These are phyloP conservation scores for Kalanchoe fedtschenkoi DNA, from an alignment of 164 flowering plant species.

Conservation along the genomic window DNA sequence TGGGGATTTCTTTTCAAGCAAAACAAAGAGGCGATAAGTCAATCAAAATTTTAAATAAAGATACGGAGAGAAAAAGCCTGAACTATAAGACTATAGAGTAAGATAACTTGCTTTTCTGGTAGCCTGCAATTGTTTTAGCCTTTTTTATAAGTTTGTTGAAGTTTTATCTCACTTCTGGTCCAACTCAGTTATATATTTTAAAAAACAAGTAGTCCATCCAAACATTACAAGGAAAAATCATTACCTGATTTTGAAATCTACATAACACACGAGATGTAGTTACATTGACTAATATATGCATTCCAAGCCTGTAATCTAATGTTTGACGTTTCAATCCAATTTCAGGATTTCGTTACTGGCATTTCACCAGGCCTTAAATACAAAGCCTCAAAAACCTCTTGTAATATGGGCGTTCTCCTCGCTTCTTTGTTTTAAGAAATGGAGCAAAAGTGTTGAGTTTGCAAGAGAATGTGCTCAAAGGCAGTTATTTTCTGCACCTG, in stretches of 20 bases:
- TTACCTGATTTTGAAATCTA: no score
- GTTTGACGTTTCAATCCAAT: not conserved
- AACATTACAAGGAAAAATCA: no score
- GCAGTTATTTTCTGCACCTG: conserved; percentile 35
- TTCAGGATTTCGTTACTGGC: conserved; percentile 73
- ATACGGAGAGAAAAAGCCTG: not conserved
- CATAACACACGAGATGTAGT: not conserved
- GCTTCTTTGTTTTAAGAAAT: conserved; percentile 49
- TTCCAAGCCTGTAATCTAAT: not conserved
- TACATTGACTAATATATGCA: not conserved
- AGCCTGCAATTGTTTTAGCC: not conserved
- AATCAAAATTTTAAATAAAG: not conserved
- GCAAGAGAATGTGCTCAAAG: conserved; percentile 42
- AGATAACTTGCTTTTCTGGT: not conserved
- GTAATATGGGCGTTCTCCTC: conserved; percentile 63
- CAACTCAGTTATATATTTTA: no score
- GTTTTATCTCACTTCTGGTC: not conserved
- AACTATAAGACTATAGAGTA: not conserved
- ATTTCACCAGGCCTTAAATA: conserved; percentile 71
- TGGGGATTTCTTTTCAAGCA: not conserved
- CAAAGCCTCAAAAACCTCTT: conserved; percentile 60
- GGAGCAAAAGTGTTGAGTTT: conserved; percentile 53
- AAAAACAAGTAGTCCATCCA: not conserved
- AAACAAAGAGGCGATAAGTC: not conserved
- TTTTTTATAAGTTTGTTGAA: not conserved